Evolutionary conservation across 768 basidiomycete species (phyloP), one percentile per base, ranked within the genome.

Genomic region (Amylocystis lapponica): DNA sequence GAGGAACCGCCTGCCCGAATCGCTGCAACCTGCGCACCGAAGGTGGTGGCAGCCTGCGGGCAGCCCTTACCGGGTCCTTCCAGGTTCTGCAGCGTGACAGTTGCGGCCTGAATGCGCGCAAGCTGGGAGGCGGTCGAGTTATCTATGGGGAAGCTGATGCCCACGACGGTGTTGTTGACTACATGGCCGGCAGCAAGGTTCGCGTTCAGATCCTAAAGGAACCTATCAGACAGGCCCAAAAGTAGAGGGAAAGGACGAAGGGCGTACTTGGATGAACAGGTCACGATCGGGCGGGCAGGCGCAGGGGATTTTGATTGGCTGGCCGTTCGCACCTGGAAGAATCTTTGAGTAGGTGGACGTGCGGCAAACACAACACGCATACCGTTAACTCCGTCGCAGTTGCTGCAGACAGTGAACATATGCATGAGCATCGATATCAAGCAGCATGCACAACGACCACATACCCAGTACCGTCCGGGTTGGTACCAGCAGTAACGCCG

Each of bases 51-150:
- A 0, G 72, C 72, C 21, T 75, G 68, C 3, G 83, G 82, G 57
- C 81, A 85, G 11, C 83, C 84, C 5, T 67, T 60, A 27, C 83
- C 85, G 1, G 79, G 66, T 1, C 82, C 84, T 34, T 70, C 66
- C 27, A 86, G 58, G 59, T 86, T 87, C 63, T 86, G 84, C 17
- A 86, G 65, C 1, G 84, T 83, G 21, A 83, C 72, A 2, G 75
- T 53, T 2, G 77, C 71, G 20, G 81, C 74, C 40, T 76, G 67
- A 41, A 86, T 63, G 14, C 68, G 63, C 8, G 65, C 60, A 33
- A 53, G 57, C 50, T 69, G 65, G 16, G 66, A 66, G 3, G 56
- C 57, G 10, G 50, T 57, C 22, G 64, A 67, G 46, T 58, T 52
- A 45, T 74, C 73, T 9, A 58, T 60, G 8, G 72, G 73, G 61